Evolutionary conservation across 106 monocot genomes (phyloP), one percentile per base, ranked within the genome.

Genomic region (Posidonia australis): DNA sequence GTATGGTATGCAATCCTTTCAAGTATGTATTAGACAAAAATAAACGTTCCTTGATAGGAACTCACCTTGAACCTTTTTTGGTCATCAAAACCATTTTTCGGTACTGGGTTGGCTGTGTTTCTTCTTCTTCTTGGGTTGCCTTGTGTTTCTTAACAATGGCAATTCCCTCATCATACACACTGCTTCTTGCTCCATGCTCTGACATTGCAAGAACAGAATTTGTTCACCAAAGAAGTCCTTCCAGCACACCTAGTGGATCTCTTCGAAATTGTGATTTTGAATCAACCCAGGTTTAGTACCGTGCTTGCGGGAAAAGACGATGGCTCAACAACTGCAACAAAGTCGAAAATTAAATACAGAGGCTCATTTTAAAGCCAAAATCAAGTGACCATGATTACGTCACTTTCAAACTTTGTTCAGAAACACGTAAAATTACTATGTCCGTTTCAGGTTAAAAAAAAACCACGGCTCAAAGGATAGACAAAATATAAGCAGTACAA

Each of bases 231-330:
- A 98, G 80, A 74, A 98, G 80, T 64, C 84, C 90, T 70, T 98
- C 90, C 5, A 98, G 68, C 17, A 98, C 82, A 30, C 87, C 90
- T n/a, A 90, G 13, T 66, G 96, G 90, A 65, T 90, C 96, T 71
- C 90, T 82, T 44, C 90, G 64, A 62, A 98, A 82, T 58, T 98
- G 90, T 31, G 89, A 94, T 56, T 94, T 94, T 31, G 93, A 90
- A 41, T 98, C 96, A 32, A 98, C 96, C 96, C 90, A 90, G 60
- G 87, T 98, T 60, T 90, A 90, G 74, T 83, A 91, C 60, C 75
- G 77, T 70, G 90, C 78, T 77, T 59, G 60, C 58, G 90, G 96
- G 65, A 98, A 98, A 57, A 98, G 87, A 51, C 89, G 89, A 57
- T 94, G 93, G 54, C 86, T 78, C 70, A 94, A 73, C 86, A 94